Base-by-base conservation (phyloP, 805 yeast species). In the Starmera pachycereana region DNA sequence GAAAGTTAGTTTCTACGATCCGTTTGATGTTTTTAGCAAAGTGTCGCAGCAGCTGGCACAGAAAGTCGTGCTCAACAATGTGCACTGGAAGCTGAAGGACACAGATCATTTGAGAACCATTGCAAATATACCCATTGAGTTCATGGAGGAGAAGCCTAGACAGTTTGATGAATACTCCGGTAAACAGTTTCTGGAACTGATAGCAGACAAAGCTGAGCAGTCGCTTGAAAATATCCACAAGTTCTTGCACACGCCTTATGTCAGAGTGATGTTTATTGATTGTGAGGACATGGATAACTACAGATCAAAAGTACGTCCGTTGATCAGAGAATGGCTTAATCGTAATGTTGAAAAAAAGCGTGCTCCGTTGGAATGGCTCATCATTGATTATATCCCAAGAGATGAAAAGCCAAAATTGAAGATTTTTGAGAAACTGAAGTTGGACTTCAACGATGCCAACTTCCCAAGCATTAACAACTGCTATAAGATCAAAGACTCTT, bases 251-350 rank as follows among this genome's bases (percentile, higher is more conserved):
- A 45, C 68, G 6, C 76, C 83, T 1, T 77, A 81, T 48, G 63
- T 84, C 36, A 71, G 81, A 46, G 53, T 88, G 16, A 78, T 90
- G 65, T 72, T 89, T 41, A 68, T 90, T 8, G 71, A 71, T 40
- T 74, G 81, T 44, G 77, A 74, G 6, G 74, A 73, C 35, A 57
- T 81, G 14, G 97, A 90, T 12, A 74, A 74, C 1, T 90, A 90
- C 57, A 67, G 94, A 44, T 58, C 81, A 0, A 84, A 81, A 51
- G 87, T 83, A 1, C 71, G 98, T 32, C 95, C 95, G 1, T 63
- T 87, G 47, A 75, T 89, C 18, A 71, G 69, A 37, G 92, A 82
- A 48, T 92, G 98, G 97, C 63, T 84, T 22, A 65, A 70, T 35
- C 52, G 65, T 33, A 47, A 60, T 32, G 52, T 68, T 40, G 49